A percentile compares a stretch with the other conserved stretches of the same genome.
Conservation (phyloP, 345 rosid species). For the Salix purpurea region DNA sequence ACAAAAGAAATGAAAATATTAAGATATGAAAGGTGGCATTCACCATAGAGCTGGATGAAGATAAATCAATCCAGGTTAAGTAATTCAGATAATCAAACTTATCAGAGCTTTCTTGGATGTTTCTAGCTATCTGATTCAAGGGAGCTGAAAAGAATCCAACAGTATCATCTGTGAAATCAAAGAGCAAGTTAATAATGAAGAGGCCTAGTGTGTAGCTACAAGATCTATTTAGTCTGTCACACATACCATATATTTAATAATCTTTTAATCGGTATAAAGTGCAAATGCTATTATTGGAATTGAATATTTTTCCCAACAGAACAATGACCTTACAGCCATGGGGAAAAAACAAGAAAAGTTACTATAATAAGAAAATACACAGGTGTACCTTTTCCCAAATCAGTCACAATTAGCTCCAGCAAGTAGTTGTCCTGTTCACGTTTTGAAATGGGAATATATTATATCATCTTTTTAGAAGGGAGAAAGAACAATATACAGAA, state of each 20-base stretch:
- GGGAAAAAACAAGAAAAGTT: background rate
- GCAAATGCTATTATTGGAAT: background rate
- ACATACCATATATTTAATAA: too few species aligned
- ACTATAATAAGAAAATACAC: background rate
- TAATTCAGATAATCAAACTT: conserved; percentile 44
- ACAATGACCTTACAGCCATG: background rate
- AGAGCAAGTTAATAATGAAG: conserved; percentile 1
- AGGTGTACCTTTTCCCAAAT: conserved; percentile 62
- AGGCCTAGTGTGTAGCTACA: background rate
- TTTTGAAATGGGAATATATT: background rate
- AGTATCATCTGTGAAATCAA: conserved; percentile 54
- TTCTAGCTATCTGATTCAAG: conserved; percentile 53
- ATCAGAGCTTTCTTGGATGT: conserved; percentile 37
- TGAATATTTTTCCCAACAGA: background rate
- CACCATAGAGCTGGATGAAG: conserved; percentile 51
- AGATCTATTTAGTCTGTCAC: too few species aligned
- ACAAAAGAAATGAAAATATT: background rate
- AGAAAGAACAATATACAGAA: conserved; percentile 2
- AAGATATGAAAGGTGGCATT: background rate
- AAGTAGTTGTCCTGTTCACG: conserved; percentile 53
- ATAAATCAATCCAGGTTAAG: conserved; percentile 66
- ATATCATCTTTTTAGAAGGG: background rate
- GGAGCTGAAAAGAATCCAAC: conserved; percentile 76
- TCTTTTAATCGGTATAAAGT: too few species aligned
- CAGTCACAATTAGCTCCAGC: conserved; percentile 66